Base-by-base conservation (phyloP, 768 basidiomycete species). In the Sarcodon aspratus region DNA sequence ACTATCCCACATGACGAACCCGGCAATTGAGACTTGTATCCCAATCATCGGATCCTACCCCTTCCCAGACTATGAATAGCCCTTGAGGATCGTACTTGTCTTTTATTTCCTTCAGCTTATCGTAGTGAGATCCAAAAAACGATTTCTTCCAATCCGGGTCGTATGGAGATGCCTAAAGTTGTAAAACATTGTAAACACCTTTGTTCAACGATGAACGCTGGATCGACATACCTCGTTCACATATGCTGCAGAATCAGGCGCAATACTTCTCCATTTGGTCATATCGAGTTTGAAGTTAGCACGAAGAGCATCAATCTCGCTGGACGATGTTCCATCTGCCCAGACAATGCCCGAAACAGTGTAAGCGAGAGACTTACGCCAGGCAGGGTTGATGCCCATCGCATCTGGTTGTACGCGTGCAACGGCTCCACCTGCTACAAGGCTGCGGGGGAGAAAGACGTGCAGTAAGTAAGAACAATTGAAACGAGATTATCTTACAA, bases 141-240 rank as follows among this genome's bases (percentile, higher is more conserved):
- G n/a, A n/a, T n/a, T n/a, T n/a, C n/a, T n/a, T n/a, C n/a, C n/a
- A n/a, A n/a, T n/a, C n/a, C n/a, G n/a, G n/a, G n/a, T n/a, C n/a
- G n/a, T n/a, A n/a, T n/a, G n/a, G n/a, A n/a, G n/a, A n/a, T n/a
- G n/a, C n/a, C n/a, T n/a, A n/a, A n/a, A n/a, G n/a, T n/a, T n/a
- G n/a, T n/a, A n/a, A n/a, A n/a, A n/a, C n/a, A n/a, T n/a, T n/a
- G n/a, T n/a, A n/a, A n/a, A n/a, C n/a, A n/a, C n/a, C n/a, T n/a
- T n/a, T n/a, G n/a, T n/a, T n/a, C n/a, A n/a, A n/a, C n/a, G n/a
- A n/a, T n/a, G n/a, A n/a, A n/a, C n/a, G n/a, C n/a, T n/a, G n/a
- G n/a, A n/a, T n/a, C n/a, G n/a, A n/a, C n/a, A n/a, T 21, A 69
- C 75, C 67, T 78, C 75, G 52, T 76, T 74, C 43, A 73, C 63